These are phyloP conservation scores for Trypanosoma platydactyli DNA, from an alignment of 208 protist genomes.

Conservation along the genomic window DNA sequence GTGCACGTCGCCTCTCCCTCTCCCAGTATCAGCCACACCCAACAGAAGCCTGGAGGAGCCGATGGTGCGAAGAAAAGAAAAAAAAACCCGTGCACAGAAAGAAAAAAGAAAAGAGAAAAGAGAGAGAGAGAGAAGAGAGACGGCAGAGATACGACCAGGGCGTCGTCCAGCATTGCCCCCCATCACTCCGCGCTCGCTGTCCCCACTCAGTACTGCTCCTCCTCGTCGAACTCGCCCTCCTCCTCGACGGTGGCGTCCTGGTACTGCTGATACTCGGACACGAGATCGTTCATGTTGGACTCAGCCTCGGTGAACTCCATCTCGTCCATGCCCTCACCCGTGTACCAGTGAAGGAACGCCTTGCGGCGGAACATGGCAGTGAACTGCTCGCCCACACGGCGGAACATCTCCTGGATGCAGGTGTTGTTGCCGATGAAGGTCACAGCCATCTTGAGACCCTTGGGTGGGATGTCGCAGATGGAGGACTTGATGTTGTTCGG, in stretches of 20 bases:
- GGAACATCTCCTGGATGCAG: constrained; percentile 94
- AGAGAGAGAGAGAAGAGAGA: constrained; percentile 8
- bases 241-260: constrained; percentile 88
- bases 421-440: constrained; percentile 96
- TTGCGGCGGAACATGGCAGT: constrained; percentile 98
- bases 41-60: constrained; percentile 14
- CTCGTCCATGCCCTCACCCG: constrained; percentile 93
- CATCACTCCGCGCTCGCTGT: constrained; percentile 88
- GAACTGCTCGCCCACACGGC: constrained; percentile 96
- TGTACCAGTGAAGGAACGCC: constrained; percentile 99
- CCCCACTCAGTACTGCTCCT: constrained; percentile 84
- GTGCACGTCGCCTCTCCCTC: too few species aligned
- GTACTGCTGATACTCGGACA: constrained; percentile 95
- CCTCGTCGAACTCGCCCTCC: constrained; percentile 80
- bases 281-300: constrained; percentile 95
- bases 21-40: background rate
- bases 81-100: constrained; percentile 5
- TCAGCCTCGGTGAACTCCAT: constrained; percentile 93
- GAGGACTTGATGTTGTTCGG: constrained; percentile 76
- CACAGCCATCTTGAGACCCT: constrained; percentile 92
- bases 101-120: constrained; percentile 3
- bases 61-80: constrained; percentile 22
- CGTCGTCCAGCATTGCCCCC: constrained; percentile 92
- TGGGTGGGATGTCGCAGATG: constrained; percentile 92
- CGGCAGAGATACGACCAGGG: background rate